Evolutionary conservation across 2,329 filamentous ascomycete species (phyloP).

Genomic region (Diaporthe helianthi): DNA sequence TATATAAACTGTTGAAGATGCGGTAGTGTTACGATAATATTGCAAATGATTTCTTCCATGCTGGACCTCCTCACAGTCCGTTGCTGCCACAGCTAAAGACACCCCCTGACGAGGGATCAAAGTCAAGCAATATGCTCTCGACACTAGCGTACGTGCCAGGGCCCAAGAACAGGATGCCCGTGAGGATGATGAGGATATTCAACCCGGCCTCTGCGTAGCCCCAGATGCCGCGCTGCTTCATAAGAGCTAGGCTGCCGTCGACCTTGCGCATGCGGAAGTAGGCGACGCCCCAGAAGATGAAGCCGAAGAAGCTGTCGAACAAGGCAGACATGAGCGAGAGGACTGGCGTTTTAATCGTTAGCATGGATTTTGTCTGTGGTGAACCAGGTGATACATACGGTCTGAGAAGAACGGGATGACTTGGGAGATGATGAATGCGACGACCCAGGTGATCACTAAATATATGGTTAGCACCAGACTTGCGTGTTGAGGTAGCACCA

Average conservation of each 20-base stretch:
- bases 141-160: constrained; percentile 83
- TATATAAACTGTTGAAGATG: too few species aligned
- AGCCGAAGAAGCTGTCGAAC: constrained; percentile 92
- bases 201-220: constrained; percentile 64
- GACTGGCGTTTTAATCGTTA: constrained; percentile 47
- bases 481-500: not conserved
- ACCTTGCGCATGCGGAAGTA: constrained; percentile 78
- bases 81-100: constrained; percentile 79
- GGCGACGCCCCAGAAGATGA: constrained; percentile 91
- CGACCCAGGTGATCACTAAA: constrained; percentile 73
- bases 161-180: constrained; percentile 81
- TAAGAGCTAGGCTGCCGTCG: constrained; percentile 62
- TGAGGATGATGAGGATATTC: constrained; percentile 75
- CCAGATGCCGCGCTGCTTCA: constrained; percentile 58
- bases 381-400: constrained; percentile 51
- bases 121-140: constrained; percentile 77
- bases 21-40: too few species aligned
- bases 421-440: constrained; percentile 91
- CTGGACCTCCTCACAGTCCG: constrained; percentile 57
- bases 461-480: constrained; percentile 20
- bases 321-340: constrained; percentile 83
- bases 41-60: too few species aligned
- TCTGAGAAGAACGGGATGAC: constrained; percentile 94
- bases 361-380: not conserved
- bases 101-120: constrained; percentile 64